phyloP scores from a whole-genome alignment of 495 filamentous ascomycete species.

The Penicillium angulare region DNA sequence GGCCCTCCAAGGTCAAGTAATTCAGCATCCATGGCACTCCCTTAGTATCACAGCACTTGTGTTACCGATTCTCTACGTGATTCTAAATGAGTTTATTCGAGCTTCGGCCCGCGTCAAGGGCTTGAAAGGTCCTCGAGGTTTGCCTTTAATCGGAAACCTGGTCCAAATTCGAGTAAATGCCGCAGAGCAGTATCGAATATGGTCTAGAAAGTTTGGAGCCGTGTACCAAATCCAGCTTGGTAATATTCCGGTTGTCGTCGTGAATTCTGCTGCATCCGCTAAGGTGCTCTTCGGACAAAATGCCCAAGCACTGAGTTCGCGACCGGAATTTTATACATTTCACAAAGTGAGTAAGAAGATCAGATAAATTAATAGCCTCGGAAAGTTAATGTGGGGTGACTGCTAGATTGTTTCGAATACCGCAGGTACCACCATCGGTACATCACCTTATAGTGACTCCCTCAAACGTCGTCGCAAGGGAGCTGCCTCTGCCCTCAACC shows the following conservation, averaged over 20 bases:
- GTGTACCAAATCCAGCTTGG: constrained; percentile 67
- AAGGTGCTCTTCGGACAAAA: constrained; percentile 58
- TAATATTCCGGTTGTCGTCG: constrained; percentile 59
- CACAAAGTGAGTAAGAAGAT: constrained; percentile 49
- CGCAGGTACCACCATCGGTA: constrained; percentile 64
- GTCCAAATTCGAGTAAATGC: constrained; percentile 58
- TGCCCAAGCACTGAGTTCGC: constrained; percentile 56
- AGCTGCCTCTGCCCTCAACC: constrained; percentile 61
- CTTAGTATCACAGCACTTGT: constrained; percentile 24
- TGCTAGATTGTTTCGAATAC: constrained; percentile 58
- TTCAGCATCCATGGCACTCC: constrained; percentile 28
- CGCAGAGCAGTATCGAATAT: constrained; percentile 58
- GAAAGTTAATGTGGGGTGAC: background rate
- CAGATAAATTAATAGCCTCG: background rate
- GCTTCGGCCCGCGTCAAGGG: constrained; percentile 46
- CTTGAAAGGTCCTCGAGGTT: constrained; percentile 54
- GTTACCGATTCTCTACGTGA: constrained; percentile 42
- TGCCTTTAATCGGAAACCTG: constrained; percentile 64
- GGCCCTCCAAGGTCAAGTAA: constrained; percentile 18
- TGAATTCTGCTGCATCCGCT: constrained; percentile 56
- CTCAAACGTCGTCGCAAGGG: constrained; percentile 64
- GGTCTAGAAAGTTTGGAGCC: constrained; percentile 55
- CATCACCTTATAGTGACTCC: constrained; percentile 60
- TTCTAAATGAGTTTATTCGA: constrained; percentile 54
- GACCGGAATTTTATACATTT: constrained; percentile 64